Conservation (phyloP, 768 basidiomycete genomes). For the Suillus discolor region DNA sequence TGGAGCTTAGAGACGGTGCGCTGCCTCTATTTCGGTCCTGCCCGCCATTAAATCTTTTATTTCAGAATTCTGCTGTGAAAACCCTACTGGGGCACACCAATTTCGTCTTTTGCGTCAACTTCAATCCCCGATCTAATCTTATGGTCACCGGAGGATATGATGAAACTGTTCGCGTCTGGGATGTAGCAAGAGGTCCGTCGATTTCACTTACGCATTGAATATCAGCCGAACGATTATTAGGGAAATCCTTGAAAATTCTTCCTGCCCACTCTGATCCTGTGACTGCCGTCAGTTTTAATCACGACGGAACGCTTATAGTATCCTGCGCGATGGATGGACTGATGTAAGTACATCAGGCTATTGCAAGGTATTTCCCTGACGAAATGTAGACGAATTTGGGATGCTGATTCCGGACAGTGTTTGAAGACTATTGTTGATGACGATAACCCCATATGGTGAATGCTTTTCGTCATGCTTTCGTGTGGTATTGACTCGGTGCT, state of each 20-base stretch:
- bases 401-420: conserved; percentile 95
- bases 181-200: conserved; percentile 77
- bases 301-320: conserved; percentile 92
- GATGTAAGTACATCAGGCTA: conserved; percentile 61
- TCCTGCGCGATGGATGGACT: conserved; percentile 97
- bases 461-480: conserved; percentile 17
- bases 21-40: conserved; percentile 13
- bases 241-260: conserved; percentile 80
- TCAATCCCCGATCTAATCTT: conserved; percentile 86
- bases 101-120: conserved; percentile 93
- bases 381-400: conserved; percentile 86
- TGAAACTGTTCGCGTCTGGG: conserved; percentile 97
- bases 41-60: conserved; percentile 5
- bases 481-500: conserved; percentile 12
- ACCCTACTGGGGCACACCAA: conserved; percentile 86
- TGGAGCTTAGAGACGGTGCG: conserved; percentile 76
- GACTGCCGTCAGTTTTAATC: conserved; percentile 90
- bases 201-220: background rate
- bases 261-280: conserved; percentile 98
- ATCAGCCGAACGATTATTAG: conserved; percentile 40
- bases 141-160: conserved; percentile 94
- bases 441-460: conserved; percentile 88
- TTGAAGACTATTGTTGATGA: conserved; percentile 96
- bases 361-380: conserved; percentile 9
- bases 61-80: conserved; percentile 60